These are phyloP conservation scores for Orbilia blumenaviensis DNA, from an alignment of 2,329 filamentous ascomycete species.

Conservation along the genomic window DNA sequence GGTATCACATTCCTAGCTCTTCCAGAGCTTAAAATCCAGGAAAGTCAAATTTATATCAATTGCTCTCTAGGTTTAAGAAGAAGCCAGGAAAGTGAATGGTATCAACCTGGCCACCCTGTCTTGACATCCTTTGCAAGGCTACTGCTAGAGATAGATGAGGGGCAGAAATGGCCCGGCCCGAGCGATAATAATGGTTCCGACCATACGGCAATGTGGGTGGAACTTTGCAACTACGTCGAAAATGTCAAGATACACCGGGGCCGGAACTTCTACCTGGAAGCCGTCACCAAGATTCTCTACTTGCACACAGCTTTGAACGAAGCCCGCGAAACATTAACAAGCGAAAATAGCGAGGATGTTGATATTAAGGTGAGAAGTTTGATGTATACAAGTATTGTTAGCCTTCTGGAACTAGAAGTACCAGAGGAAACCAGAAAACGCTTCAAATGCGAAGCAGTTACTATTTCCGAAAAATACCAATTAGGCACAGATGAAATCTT, in stretches of 20 bases:
- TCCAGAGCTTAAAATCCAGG: neutral
- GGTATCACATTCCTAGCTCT: neutral
- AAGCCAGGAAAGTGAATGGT: neutral
- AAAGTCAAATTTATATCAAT: neutral
- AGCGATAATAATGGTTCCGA: neutral
- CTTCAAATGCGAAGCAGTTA: neutral
- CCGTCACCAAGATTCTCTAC: neutral
- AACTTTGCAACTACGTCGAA: neutral
- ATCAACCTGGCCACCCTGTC: neutral
- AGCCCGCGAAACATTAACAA: neutral
- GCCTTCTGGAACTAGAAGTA: neutral
- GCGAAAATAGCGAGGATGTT: neutral
- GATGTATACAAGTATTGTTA: slow-evolving; percentile 2
- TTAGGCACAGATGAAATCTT: neutral
- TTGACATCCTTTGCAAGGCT: slow-evolving; percentile 10
- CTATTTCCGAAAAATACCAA: neutral
- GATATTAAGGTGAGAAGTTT: neutral
- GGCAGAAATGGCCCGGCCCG: neutral
- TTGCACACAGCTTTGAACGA: neutral
- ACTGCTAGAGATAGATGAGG: slow-evolving; percentile 1
- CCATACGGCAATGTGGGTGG: neutral
- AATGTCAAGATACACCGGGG: neutral
- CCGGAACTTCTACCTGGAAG: neutral
- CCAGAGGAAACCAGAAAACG: neutral
- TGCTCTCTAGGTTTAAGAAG: neutral